Conservation (phyloP, 257 asterid genomes). For the Solanum sejunctum region DNA sequence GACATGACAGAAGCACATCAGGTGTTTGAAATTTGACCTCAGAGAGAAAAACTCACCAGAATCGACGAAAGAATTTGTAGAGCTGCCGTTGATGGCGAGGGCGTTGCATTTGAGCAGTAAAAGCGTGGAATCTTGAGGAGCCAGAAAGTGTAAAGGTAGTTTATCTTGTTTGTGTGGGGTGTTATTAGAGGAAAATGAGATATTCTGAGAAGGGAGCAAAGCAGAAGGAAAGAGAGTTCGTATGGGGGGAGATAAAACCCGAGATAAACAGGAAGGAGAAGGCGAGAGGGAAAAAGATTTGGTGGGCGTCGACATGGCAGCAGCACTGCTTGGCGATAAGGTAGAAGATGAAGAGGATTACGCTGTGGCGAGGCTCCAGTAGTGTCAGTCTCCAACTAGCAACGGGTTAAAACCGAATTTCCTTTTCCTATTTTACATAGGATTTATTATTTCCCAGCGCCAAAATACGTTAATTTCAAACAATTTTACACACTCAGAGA, state of each 20-base stretch:
- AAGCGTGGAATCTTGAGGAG: neutral
- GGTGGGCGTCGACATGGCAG: neutral
- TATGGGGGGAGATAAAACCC: neutral
- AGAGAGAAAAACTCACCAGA: conserved; percentile 1
- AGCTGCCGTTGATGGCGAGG: neutral
- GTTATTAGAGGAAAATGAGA: neutral
- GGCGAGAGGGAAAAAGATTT: neutral
- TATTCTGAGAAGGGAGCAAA: neutral
- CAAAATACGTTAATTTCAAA: neutral
- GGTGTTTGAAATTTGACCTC: neutral
- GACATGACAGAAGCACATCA: neutral
- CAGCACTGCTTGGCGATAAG: neutral
- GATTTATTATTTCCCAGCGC: neutral
- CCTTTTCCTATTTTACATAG: too few species aligned
- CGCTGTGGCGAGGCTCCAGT: neutral
- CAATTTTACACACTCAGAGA: neutral
- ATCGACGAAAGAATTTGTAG: neutral
- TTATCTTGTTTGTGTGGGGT: neutral
- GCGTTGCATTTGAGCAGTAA: neutral
- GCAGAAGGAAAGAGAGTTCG: neutral
- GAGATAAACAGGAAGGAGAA: neutral
- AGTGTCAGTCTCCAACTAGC: neutral
- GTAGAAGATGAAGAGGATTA: neutral
- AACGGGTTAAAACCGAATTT: neutral
- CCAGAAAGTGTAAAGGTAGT: neutral